Conservation (phyloP, 2,329 filamentous ascomycete species). For the Sporothrix phasma region DNA sequence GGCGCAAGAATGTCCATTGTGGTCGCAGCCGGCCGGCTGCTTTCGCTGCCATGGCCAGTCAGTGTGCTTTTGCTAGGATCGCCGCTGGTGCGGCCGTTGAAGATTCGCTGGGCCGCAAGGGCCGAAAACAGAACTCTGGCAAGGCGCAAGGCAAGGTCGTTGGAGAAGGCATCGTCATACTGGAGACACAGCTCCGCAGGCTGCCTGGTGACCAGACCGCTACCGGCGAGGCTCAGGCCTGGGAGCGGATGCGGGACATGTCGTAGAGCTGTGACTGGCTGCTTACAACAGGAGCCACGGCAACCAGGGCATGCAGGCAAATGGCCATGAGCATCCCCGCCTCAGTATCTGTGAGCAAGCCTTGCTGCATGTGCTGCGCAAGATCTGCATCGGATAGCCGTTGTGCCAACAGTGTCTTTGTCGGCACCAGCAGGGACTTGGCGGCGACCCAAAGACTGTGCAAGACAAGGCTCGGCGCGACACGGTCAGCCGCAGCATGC, state of each 20-base stretch:
- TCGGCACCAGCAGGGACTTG: slow-evolving; percentile 47
- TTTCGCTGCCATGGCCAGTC: neutral
- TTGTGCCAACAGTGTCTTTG: slow-evolving; percentile 34
- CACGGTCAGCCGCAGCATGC: slow-evolving; percentile 50
- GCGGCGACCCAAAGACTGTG: slow-evolving; percentile 56
- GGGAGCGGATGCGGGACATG: slow-evolving; percentile 50
- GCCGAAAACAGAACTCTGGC: slow-evolving; percentile 50
- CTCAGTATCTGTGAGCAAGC: slow-evolving; percentile 37
- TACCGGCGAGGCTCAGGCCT: slow-evolving; percentile 41
- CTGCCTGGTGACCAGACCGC: slow-evolving; percentile 37
- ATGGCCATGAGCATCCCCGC: slow-evolving; percentile 47
- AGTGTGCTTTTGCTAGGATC: neutral
- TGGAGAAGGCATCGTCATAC: slow-evolving; percentile 54
- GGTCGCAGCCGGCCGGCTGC: neutral
- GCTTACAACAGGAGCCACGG: slow-evolving; percentile 42
- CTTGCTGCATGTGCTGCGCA: slow-evolving; percentile 27
- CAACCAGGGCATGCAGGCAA: slow-evolving; percentile 53
- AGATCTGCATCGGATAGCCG: slow-evolving; percentile 31
- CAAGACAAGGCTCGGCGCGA: slow-evolving; percentile 48
- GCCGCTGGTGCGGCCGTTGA: slow-evolving; percentile 32
- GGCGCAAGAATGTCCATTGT: slow-evolving; percentile 37
- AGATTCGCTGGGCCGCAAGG: slow-evolving; percentile 42
- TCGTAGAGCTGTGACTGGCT: slow-evolving; percentile 43
- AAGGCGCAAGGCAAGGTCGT: slow-evolving; percentile 49
- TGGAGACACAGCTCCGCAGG: slow-evolving; percentile 43